Evolutionary conservation across 805 yeast genomes (phyloP), one percentile per base, ranked within the genome.

Genomic region (Lipomyces lipofer): DNA sequence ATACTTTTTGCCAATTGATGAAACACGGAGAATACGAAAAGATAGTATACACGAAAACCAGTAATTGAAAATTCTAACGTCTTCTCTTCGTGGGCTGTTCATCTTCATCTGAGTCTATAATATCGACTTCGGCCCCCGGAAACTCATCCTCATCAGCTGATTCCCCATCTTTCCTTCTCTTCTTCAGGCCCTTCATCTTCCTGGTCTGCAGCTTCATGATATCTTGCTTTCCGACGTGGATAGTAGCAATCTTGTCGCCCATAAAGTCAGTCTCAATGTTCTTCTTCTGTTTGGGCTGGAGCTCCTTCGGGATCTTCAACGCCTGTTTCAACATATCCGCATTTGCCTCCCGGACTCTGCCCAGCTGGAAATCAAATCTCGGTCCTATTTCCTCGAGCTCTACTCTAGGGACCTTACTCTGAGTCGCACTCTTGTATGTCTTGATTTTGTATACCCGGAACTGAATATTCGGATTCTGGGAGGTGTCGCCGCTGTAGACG

Each of bases 241-340:
- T 83, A 74, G 92, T 87, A 66, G 97, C 99, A 58, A 94, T 79
- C 82, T 92, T 89, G 72, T 94, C 99, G 75, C 99, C 99, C 87
- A 94, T 80, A 52, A 77, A 66, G 70, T 94, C 98, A 43, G 84
- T 81, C 59, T 85, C 85, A 50, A 94, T 84, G 69, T 94, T 94
- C 88, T 94, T 94, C 80, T 84, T 85, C 55, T 80, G 82, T 77
- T 81, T 88, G 49, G 88, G 81, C 67, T 84, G 88, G 65, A 90
- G 76, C 75, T 88, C 92, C 72, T 78, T 88, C 56, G 97, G 90
- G 68, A 77, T 81, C 75, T 79, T 81, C 75, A 78, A 66, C 12
- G 99, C 98, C 69, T 90, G 97, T 73, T 85, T 89, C 73, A 85
- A 94, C 75, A 88, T 77, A 66, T 92, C 98, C 39, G 95, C 85